Conservation (phyloP, 1,284 basidiomycete species). For the Spongispora temasekensis region DNA sequence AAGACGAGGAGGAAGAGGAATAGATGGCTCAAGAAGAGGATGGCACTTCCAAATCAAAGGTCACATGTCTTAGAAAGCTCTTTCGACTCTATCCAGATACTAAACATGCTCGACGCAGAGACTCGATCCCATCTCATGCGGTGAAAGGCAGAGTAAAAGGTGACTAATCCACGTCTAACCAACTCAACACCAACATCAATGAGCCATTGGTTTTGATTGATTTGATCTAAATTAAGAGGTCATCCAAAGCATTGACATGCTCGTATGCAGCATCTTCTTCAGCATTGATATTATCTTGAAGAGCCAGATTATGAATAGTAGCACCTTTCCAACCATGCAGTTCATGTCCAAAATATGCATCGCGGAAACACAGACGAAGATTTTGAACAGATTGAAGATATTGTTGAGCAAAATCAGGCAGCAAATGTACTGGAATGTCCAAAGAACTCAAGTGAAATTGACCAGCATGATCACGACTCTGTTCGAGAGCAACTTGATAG, state of each 20-base stretch:
- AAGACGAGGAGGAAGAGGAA: neutral
- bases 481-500: neutral
- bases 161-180: too few species aligned
- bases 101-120: neutral
- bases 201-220: constrained; percentile 1
- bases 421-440: constrained; percentile 1
- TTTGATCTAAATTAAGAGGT: neutral
- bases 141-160: neutral
- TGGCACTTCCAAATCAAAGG: neutral
- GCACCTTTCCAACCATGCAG: constrained; percentile 10
- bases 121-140: neutral
- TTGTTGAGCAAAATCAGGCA: neutral
- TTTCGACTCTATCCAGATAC: neutral
- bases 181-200: neutral
- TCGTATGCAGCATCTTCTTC: neutral
- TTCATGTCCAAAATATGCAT: constrained; percentile 19
- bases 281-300: neutral
- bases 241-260: neutral
- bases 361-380: neutral
- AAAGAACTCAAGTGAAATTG: neutral
- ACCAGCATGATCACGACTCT: neutral
- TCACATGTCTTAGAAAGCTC: neutral
- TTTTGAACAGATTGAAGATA: neutral
- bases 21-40: too few species aligned
- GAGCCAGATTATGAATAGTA: constrained; percentile 5